Evolutionary conservation across 192 early-diverging fungal species (phyloP), one percentile per base, ranked within the genome.

Genomic region (Backusella tuberculispora): DNA sequence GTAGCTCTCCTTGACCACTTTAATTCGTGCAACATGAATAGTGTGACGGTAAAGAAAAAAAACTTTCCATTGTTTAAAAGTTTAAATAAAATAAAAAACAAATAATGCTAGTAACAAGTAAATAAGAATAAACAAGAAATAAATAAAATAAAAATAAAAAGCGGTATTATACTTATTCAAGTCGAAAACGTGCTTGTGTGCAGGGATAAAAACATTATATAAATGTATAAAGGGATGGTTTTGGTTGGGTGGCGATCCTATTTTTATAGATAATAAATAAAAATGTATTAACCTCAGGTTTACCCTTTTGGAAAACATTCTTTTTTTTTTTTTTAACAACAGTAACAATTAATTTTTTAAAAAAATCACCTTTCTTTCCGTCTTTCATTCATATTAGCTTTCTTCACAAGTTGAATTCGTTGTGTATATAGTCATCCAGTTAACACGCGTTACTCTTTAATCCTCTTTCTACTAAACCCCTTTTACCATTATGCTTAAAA

Each of bases 1-100:
- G 53, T 60, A n/a, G 9, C 26, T 60, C 53, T 60, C 53, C 53
- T 60, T 60, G 53, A 60, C 53, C 53, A 60, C 53, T 60, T 60
- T 60, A 60, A 60, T 60, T 60, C 53, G 53, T 60, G 26, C 53
- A 26, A 60, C 53, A 60, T 60, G 7, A 60, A 12, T 60, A 17
- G 53, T 60, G 10, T 24, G 3, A 60, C 29, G 2, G 29, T 34
- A 34, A 34, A 34, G 29, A 34, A 34, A 34, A 34, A 34, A 34
- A 34, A 2, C 53, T 24, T 24, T 26, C 53, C 12, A 60, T 60
- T 60, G 53, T 60, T 60, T 60, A 60, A 56, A 56, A 56, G 53
- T 56, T 24, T 56, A 56, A 56, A 56, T 56, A 21, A 56, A 56
- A 56, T 56, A 56, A 24, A 56, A 24, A 24, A 13, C 24, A 21